A percentile compares a stretch with the other conserved stretches of the same genome.
Conservation (phyloP, 306 rosid genomes). For the Fagus crenata region DNA sequence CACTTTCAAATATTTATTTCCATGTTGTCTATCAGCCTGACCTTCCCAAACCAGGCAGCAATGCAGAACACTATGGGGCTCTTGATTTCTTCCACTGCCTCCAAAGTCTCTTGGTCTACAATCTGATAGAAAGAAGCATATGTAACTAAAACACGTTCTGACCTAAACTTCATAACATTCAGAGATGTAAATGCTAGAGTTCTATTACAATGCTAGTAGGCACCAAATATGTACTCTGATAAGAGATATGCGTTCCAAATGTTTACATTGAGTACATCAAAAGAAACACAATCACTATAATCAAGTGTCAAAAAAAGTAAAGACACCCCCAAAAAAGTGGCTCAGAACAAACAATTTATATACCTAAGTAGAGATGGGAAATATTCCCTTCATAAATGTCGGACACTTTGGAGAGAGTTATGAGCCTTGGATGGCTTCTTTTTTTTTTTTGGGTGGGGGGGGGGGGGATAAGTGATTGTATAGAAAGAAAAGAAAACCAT, state of each 20-base stretch:
- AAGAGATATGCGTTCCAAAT: neutral
- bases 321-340: too few relatives aligned
- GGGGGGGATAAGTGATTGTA: too few relatives aligned
- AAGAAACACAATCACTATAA: neutral
- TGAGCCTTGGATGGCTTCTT: too few relatives aligned
- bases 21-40: slow-evolving; percentile 76
- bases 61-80: slow-evolving; percentile 74
- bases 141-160: neutral
- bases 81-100: slow-evolving; percentile 56
- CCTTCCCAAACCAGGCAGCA: slow-evolving; percentile 89
- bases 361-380: neutral
- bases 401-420: neutral
- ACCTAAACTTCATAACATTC: neutral
- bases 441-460: too few relatives aligned
- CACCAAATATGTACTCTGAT: neutral
- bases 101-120: slow-evolving; percentile 71
- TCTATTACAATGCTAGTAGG: neutral
- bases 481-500: too few relatives aligned
- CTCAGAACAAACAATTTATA: neutral
- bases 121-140: slow-evolving; percentile 45
- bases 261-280: too few relatives aligned
- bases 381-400: neutral
- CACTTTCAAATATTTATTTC: slow-evolving; percentile 52
- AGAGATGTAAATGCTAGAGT: neutral
- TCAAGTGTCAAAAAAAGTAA: neutral